Conservation (phyloP, 2,329 filamentous ascomycete species). For the Aspergillus japonicus region DNA sequence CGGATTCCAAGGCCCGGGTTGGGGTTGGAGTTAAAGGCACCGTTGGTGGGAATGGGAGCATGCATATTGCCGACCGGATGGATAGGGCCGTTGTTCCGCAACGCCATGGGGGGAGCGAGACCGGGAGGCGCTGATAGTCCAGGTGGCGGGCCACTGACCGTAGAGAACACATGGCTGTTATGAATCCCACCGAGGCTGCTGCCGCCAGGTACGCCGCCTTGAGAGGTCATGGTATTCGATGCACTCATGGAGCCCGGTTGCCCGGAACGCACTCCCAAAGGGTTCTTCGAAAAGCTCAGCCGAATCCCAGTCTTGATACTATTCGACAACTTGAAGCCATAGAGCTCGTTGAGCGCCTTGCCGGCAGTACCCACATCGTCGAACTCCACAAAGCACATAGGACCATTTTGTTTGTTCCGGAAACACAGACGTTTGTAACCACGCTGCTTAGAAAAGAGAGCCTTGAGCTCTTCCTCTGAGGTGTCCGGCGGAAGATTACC, state of each 20-base stretch:
- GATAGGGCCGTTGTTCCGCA: slow-evolving; percentile 34
- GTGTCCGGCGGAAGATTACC: slow-evolving; percentile 94
- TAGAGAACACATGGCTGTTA: slow-evolving; percentile 61
- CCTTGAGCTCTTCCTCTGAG: slow-evolving; percentile 91
- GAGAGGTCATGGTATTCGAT: slow-evolving; percentile 51
- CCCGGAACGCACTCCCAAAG: slow-evolving; percentile 81
- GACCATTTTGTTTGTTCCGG: slow-evolving; percentile 89
- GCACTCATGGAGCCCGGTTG: slow-evolving; percentile 59
- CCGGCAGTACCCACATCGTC: slow-evolving; percentile 91
- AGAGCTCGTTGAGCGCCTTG: slow-evolving; percentile 84
- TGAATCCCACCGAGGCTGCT: slow-evolving; percentile 56
- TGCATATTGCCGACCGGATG: slow-evolving; percentile 32
- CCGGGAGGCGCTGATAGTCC: slow-evolving; percentile 76
- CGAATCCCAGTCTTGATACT: slow-evolving; percentile 93
- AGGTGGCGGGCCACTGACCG: slow-evolving; percentile 74
- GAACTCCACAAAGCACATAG: slow-evolving; percentile 99
- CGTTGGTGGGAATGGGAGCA: slow-evolving; percentile 29
- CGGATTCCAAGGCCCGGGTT: slow-evolving; percentile 42
- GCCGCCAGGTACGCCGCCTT: slow-evolving; percentile 57
- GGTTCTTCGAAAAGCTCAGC: slow-evolving; percentile 96
- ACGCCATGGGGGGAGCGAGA: slow-evolving; percentile 48
- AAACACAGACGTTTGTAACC: slow-evolving; percentile 96
- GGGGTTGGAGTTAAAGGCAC: slow-evolving; percentile 33
- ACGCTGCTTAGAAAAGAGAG: slow-evolving; percentile 86
- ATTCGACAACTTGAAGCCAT: slow-evolving; percentile 83